Conservation (phyloP, 2,329 filamentous ascomycete species). For the Ophiostoma quercus region DNA sequence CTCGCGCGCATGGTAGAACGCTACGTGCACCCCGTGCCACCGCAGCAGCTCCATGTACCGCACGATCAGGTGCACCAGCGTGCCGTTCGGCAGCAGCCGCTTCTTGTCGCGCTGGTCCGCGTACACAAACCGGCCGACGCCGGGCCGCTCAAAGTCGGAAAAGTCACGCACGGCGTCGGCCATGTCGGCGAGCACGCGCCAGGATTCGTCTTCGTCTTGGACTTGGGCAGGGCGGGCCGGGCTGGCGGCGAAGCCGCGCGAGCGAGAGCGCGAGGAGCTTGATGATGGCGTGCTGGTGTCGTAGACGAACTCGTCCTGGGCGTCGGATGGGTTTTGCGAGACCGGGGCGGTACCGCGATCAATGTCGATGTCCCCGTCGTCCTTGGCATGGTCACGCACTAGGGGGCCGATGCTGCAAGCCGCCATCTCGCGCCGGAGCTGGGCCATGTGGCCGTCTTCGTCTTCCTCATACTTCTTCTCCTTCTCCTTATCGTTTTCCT, state of each 20-base stretch:
- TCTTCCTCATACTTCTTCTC: not conserved
- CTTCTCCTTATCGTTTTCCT: not conserved
- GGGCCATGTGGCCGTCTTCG: not conserved
- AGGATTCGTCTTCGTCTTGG: not conserved
- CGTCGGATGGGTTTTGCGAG: too few relatives aligned
- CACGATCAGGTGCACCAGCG: constrained; percentile 19
- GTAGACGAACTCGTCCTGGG: not conserved
- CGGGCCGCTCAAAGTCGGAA: constrained; percentile 15
- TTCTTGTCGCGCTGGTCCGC: not conserved
- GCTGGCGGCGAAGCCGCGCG: not conserved
- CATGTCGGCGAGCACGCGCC: not conserved
- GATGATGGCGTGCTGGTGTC: not conserved
- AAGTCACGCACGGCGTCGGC: not conserved
- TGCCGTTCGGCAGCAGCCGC: constrained; percentile 17
- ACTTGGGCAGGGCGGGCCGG: not conserved
- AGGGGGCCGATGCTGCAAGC: not conserved
- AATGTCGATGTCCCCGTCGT: not conserved
- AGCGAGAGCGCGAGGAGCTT: not conserved
- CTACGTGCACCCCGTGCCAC: constrained; percentile 20
- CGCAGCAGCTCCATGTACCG: constrained; percentile 22
- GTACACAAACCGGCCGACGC: constrained; percentile 19
- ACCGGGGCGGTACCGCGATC: not conserved
- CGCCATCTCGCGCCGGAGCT: not conserved
- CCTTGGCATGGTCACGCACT: not conserved
- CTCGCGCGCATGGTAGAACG: constrained; percentile 1